Base-by-base conservation (phyloP, 495 filamentous ascomycete species). In the Evernia prunastri region DNA sequence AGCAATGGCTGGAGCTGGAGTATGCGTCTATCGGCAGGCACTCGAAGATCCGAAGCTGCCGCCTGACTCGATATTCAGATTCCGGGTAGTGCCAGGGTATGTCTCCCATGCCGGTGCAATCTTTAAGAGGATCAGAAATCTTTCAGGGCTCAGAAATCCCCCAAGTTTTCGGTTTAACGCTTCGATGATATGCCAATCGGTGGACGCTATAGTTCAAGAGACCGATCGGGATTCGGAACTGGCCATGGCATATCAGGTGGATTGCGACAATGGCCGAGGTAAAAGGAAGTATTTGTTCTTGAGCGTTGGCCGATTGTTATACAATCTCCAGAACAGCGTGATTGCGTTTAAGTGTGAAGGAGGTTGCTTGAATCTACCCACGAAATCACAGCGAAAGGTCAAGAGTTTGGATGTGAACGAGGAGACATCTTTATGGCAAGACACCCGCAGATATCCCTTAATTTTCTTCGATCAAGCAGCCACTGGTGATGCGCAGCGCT, bases 161-260 rank as follows among this genome's bases (percentile, higher is more conserved):
- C 10, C 20, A 4, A 18, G 3, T 10, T 47, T 54, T 6, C 27
- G 36, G 12, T 39, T 27, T 40, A n/a, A 53, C 15, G 47, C n/a
- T n/a, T 27, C 23, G 1, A 11, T 35, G 0, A 56, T n/a, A 42
- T 20, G 47, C 17, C 45, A 9, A 9, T 61, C 60, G 18, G 47
- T 61, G 2, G 33, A 61, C 15, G 11, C 35, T 61, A 2, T 61
- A 13, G 47, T 42, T 4, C 60, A 61, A 27, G 60, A 61, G 47
- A 61, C 60, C 47, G 45, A 29, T n/a, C 12, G 23, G 3, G 47
- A 62, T n/a, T 37, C 47, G 25, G 45, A 29, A 7, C 36, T 56
- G 20, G 60, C 51, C 10, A 56, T 56, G 60, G 60, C 60, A 23
- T 62, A 62, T n/a, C 45, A 39, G 9, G 8, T 62, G 47, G 23